phyloP scores from a whole-genome alignment of 2,329 filamentous ascomycete species.

The Phaeomoniella chlamydospora region DNA sequence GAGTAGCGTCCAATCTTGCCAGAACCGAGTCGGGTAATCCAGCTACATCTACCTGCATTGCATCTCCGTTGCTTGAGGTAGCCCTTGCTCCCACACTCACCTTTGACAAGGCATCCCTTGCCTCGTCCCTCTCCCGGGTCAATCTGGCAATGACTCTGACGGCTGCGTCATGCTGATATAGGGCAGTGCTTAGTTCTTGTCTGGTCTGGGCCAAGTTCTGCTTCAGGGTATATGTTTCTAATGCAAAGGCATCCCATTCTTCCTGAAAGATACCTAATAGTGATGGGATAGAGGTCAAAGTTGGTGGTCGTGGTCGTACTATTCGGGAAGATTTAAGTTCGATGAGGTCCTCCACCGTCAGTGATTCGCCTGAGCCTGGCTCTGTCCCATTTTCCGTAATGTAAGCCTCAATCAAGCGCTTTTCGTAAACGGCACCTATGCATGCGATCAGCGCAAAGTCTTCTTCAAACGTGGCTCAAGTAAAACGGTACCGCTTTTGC shows the following conservation, averaged over 20 bases:
- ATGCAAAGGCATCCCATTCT: slow-evolving; percentile 88
- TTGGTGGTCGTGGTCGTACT: slow-evolving; percentile 79
- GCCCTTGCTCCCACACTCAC: slow-evolving; percentile 53
- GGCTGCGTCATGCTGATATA: slow-evolving; percentile 97
- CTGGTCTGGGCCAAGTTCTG: slow-evolving; percentile 80
- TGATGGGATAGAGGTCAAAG: slow-evolving; percentile 89
- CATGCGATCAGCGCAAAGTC: too few relatives aligned
- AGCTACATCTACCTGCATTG: slow-evolving; percentile 83
- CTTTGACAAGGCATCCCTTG: slow-evolving; percentile 73
- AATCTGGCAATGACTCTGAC: slow-evolving; percentile 84
- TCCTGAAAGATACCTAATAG: slow-evolving; percentile 91
- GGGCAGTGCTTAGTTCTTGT: slow-evolving; percentile 81
- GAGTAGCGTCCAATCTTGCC: slow-evolving; percentile 63
- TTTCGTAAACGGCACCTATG: slow-evolving; percentile 87
- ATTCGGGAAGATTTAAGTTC: slow-evolving; percentile 71
- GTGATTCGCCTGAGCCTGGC: slow-evolving; percentile 73
- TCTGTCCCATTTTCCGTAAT: slow-evolving; percentile 88
- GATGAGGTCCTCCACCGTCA: slow-evolving; percentile 72
- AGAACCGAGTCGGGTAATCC: slow-evolving; percentile 58
- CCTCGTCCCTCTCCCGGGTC: slow-evolving; percentile 84
- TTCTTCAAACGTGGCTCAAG: too few relatives aligned
- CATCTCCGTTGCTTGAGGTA: slow-evolving; percentile 49
- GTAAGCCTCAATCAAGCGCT: slow-evolving; percentile 86
- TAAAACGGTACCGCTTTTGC: slow-evolving; percentile 76
- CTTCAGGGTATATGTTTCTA: slow-evolving; percentile 83